Evolutionary conservation across 441 rosid genomes (phyloP).

Genomic region (Syzygium syzygioides): DNA sequence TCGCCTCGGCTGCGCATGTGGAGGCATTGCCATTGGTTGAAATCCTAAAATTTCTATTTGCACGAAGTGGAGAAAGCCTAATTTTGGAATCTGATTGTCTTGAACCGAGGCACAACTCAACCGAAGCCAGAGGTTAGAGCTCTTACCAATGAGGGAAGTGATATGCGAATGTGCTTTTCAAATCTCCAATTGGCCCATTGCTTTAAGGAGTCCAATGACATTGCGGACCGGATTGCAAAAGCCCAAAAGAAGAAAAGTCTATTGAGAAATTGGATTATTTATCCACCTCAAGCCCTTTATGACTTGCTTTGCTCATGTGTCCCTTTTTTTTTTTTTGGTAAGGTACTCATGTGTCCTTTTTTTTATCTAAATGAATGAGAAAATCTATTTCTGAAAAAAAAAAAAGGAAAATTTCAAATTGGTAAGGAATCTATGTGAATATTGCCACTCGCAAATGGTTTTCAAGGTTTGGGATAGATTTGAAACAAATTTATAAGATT

Average conservation of each 20-base stretch:
- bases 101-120: background rate
- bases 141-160: background rate
- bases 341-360: background rate
- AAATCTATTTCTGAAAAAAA: background rate
- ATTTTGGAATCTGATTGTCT: background rate
- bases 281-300: background rate
- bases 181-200: background rate
- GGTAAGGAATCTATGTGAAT: too few relatives aligned
- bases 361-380: background rate
- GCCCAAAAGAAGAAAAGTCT: background rate
- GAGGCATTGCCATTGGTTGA: too few relatives aligned
- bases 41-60: too few relatives aligned
- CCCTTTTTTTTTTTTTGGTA: background rate
- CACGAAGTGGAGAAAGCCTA: background rate
- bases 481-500: too few relatives aligned
- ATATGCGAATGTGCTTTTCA: background rate
- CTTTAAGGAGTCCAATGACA: background rate
- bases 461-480: too few relatives aligned
- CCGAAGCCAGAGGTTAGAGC: background rate
- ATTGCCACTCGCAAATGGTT: too few relatives aligned
- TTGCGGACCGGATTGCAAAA: background rate
- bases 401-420: too few relatives aligned
- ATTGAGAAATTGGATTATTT: background rate
- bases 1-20: background rate
- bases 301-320: too few relatives aligned